Evolutionary conservation across 192 early-diverging fungal species (phyloP).

Genomic region (Entomortierella beljakovae): DNA sequence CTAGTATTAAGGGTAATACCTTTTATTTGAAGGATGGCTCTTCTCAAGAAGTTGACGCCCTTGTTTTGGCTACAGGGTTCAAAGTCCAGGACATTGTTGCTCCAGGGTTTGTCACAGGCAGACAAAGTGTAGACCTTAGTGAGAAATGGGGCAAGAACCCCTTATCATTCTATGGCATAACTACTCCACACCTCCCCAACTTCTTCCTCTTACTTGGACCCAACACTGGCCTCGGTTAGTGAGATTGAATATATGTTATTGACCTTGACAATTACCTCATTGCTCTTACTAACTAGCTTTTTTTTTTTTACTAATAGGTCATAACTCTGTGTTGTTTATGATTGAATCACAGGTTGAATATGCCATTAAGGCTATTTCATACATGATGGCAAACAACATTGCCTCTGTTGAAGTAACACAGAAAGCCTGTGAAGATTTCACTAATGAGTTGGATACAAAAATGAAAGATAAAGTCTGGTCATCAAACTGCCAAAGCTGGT

Average conservation of each 20-base stretch:
- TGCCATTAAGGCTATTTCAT: slow-evolving; percentile 51
- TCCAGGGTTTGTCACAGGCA: slow-evolving; percentile 52
- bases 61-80: slow-evolving; percentile 68
- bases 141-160: slow-evolving; percentile 54
- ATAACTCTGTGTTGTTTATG: slow-evolving; percentile 63
- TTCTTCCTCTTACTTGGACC: slow-evolving; percentile 67
- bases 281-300: neutral
- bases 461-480: slow-evolving; percentile 62
- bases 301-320: slow-evolving; percentile 22
- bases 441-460: slow-evolving; percentile 41
- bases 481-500: slow-evolving; percentile 63
- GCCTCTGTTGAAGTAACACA: slow-evolving; percentile 46
- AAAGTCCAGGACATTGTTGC: slow-evolving; percentile 50
- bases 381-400: slow-evolving; percentile 58
- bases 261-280: neutral
- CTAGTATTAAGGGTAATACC: slow-evolving; percentile 41
- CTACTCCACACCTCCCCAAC: slow-evolving; percentile 62
- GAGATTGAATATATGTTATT: neutral
- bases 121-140: slow-evolving; percentile 27
- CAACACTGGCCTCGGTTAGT: slow-evolving; percentile 57
- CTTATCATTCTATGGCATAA: slow-evolving; percentile 59
- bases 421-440: slow-evolving; percentile 43
- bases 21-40: slow-evolving; percentile 48
- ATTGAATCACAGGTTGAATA: slow-evolving; percentile 66
- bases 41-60: slow-evolving; percentile 56